A percentile compares a stretch with the other conserved stretches of the same genome.
These are phyloP conservation scores for Oxytropis ochrocephala DNA, from an alignment of 306 rosid genomes.

Conservation along the genomic window DNA sequence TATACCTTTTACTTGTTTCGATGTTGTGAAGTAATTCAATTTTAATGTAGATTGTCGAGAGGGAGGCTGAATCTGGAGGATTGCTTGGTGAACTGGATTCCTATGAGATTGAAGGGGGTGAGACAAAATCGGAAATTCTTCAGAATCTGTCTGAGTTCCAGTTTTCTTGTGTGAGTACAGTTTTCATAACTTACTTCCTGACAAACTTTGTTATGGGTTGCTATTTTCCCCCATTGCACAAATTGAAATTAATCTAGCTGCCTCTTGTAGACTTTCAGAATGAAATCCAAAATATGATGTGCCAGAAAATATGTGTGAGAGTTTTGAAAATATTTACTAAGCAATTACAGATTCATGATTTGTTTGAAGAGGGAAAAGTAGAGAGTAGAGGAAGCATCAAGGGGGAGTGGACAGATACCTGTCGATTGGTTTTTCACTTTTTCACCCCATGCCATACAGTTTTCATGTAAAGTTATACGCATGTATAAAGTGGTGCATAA, in stretches of 20 bases:
- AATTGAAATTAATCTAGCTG: neutral
- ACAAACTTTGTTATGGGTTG: neutral
- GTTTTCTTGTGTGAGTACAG: conserved; percentile 85
- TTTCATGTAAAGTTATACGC: too few species aligned
- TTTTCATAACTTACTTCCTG: neutral
- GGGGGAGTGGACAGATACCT: too few species aligned
- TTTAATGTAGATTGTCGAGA: conserved; percentile 60
- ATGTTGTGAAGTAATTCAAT: neutral
- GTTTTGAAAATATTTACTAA: neutral
- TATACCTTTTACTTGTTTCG: neutral
- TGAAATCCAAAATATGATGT: neutral
- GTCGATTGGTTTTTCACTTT: too few species aligned
- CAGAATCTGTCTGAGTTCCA: conserved; percentile 93
- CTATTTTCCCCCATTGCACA: neutral
- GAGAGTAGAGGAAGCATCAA: neutral
- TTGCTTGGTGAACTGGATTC: conserved; percentile 74
- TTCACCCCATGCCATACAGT: too few species aligned
- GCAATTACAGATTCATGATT: neutral
- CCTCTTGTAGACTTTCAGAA: neutral
- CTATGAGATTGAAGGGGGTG: conserved; percentile 97
- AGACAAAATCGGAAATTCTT: conserved; percentile 83
- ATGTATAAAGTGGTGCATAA: too few species aligned
- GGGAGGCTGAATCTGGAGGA: conserved; percentile 86
- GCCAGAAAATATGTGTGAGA: neutral
- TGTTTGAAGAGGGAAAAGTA: neutral